These are phyloP conservation scores for Marsdenia floribunda DNA, from an alignment of 257 asterid genomes.

Conservation along the genomic window DNA sequence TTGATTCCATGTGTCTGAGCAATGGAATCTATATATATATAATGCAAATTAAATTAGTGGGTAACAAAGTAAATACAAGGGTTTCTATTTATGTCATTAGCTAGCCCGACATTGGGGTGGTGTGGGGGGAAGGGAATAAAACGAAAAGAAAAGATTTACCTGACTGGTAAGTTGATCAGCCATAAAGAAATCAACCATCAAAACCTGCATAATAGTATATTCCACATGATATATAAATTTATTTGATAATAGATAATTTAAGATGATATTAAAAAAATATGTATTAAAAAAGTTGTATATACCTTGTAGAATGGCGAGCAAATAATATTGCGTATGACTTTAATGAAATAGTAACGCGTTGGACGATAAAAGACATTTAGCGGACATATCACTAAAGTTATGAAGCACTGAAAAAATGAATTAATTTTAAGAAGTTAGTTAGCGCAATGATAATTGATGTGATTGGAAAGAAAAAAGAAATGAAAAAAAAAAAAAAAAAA, in stretches of 20 bases:
- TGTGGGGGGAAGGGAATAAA: too few species aligned
- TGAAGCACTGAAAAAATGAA: slow-evolving; percentile 36
- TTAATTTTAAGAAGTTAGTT: background rate
- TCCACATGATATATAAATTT: too few species aligned
- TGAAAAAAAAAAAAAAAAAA: background rate
- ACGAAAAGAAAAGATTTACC: slow-evolving; percentile 35
- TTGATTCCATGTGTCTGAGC: slow-evolving; percentile 89
- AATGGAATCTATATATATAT: slow-evolving; percentile 53
- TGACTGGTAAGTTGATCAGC: slow-evolving; percentile 98
- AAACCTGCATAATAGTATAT: slow-evolving; percentile 35
- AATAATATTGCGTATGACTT: slow-evolving; percentile 67
- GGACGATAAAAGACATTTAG: slow-evolving; percentile 73
- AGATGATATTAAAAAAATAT: background rate
- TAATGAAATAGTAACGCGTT: slow-evolving; percentile 67
- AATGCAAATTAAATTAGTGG: background rate
- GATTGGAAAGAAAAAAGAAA: too few species aligned
- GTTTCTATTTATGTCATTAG: background rate
- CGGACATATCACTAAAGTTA: slow-evolving; percentile 60
- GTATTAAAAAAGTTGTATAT: slow-evolving; percentile 17
- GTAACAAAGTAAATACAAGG: background rate
- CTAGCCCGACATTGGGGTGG: too few species aligned
- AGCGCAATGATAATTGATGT: background rate
- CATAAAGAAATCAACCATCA: slow-evolving; percentile 95
- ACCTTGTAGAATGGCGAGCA: slow-evolving; percentile 96
- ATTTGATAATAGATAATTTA: background rate